Conservation (phyloP, 306 rosid genomes). For the Cucurbita moschata region DNA sequence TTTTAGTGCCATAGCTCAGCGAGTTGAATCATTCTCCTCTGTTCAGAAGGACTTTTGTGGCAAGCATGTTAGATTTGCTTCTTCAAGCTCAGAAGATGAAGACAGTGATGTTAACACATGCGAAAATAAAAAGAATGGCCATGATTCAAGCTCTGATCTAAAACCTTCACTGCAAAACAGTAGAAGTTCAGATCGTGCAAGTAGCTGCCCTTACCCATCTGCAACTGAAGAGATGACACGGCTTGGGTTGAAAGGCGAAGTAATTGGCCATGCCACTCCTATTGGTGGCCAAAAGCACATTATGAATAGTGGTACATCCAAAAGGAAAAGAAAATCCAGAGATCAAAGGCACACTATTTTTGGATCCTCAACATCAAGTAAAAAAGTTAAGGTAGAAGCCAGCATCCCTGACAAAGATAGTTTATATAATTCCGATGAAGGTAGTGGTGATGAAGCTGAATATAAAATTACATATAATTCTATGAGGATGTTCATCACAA, state of each 20-base stretch:
- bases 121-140: constrained; percentile 19
- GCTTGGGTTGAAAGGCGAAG: constrained; percentile 42
- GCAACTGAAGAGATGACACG: constrained; percentile 64
- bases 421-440: constrained; percentile 9
- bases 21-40: constrained; percentile 62
- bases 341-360: background rate
- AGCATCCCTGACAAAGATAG: constrained; percentile 7
- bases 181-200: constrained; percentile 37
- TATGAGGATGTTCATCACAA: constrained; percentile 47
- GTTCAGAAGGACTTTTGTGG: constrained; percentile 37
- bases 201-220: constrained; percentile 86
- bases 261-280: constrained; percentile 11
- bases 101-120: constrained; percentile 23
- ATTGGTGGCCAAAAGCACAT: constrained; percentile 19
- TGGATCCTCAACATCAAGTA: constrained; percentile 8
- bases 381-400: constrained; percentile 5
- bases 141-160: constrained; percentile 10
- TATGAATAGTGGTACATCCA: constrained; percentile 18
- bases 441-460: constrained; percentile 5
- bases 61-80: constrained; percentile 49
- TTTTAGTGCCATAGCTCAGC: constrained; percentile 52
- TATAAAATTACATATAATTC: constrained; percentile 26
- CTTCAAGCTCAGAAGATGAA: constrained; percentile 59
- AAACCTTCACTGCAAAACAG: constrained; percentile 24
- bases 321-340: constrained; percentile 20